Evolutionary conservation across 768 basidiomycete genomes (phyloP).

Genomic region (Serendipita sp.): DNA sequence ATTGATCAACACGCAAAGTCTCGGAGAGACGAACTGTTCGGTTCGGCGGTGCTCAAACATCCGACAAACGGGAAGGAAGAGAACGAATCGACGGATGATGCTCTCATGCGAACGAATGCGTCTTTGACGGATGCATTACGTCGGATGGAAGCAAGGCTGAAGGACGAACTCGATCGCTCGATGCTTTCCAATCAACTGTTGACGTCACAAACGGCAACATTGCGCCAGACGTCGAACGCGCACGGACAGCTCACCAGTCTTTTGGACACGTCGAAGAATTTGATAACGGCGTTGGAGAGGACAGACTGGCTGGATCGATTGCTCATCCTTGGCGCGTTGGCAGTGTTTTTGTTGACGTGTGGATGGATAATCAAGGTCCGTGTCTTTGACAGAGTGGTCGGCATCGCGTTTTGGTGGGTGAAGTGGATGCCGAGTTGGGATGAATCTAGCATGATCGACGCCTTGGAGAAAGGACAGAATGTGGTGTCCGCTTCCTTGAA

Average conservation of each 20-base stretch:
- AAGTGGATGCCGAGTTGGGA: slow-evolving; percentile 37
- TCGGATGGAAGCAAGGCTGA: slow-evolving; percentile 73
- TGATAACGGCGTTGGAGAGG: slow-evolving; percentile 59
- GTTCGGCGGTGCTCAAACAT: slow-evolving; percentile 26
- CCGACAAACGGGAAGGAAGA: slow-evolving; percentile 36
- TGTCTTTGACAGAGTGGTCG: slow-evolving; percentile 58
- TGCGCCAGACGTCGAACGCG: slow-evolving; percentile 53
- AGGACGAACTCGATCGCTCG: slow-evolving; percentile 78
- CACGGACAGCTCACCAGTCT: slow-evolving; percentile 60
- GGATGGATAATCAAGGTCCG: slow-evolving; percentile 81
- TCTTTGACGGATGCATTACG: slow-evolving; percentile 79
- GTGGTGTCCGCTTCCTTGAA: neutral
- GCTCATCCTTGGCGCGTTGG: slow-evolving; percentile 60
- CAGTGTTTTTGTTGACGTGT: slow-evolving; percentile 71
- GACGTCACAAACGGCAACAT: slow-evolving; percentile 50
- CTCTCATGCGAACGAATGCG: slow-evolving; percentile 73
- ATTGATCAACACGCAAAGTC: slow-evolving; percentile 47
- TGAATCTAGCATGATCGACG: neutral
- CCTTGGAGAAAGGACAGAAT: neutral
- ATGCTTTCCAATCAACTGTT: slow-evolving; percentile 76
- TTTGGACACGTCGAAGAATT: slow-evolving; percentile 62
- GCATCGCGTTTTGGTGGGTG: slow-evolving; percentile 81
- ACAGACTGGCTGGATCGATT: slow-evolving; percentile 87
- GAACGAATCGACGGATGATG: slow-evolving; percentile 66
- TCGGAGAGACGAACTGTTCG: slow-evolving; percentile 52